A percentile compares a stretch with the other conserved stretches of the same genome.
These are phyloP conservation scores for Nemania serpens DNA, from an alignment of 2,329 filamentous ascomycete species.

Conservation along the genomic window DNA sequence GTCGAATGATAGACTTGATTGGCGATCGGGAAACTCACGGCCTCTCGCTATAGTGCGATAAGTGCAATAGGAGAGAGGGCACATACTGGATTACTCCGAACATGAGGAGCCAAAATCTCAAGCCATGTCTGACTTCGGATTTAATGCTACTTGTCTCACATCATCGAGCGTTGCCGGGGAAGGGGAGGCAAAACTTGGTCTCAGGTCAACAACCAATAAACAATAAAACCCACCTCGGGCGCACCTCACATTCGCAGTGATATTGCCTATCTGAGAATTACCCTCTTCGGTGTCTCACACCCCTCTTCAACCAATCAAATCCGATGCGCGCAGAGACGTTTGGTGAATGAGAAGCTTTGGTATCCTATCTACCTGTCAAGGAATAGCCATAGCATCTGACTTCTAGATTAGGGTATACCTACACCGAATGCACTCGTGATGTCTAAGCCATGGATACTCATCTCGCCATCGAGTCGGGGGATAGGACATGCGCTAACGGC, in stretches of 20 bases:
- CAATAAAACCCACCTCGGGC: not conserved
- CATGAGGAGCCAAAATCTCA: too few relatives aligned
- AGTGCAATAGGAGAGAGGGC: too few relatives aligned
- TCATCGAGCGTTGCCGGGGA: too few relatives aligned
- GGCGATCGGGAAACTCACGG: too few relatives aligned
- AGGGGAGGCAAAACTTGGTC: not conserved
- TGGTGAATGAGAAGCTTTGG: too few relatives aligned
- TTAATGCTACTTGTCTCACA: not conserved
- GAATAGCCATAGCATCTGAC: too few relatives aligned
- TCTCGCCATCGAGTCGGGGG: conserved; percentile 54
- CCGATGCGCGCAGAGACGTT: not conserved
- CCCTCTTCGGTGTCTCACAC: conserved; percentile 17
- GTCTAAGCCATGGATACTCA: conserved; percentile 56
- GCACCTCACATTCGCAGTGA: not conserved
- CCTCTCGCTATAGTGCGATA: too few relatives aligned
- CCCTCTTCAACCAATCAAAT: conserved; percentile 15
- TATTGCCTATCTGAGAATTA: conserved; percentile 18
- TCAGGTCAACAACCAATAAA: not conserved
- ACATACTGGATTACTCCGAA: too few relatives aligned
- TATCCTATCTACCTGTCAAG: too few relatives aligned
- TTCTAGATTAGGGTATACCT: too few relatives aligned
- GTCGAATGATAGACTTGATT: too few relatives aligned
- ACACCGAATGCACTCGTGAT: conserved; percentile 34
- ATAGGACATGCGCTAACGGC: conserved; percentile 55
- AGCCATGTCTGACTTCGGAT: too few relatives aligned